These are phyloP conservation scores for Salicornia ramosissima DNA, from an alignment of 148 eudicot genomes.

Conservation along the genomic window DNA sequence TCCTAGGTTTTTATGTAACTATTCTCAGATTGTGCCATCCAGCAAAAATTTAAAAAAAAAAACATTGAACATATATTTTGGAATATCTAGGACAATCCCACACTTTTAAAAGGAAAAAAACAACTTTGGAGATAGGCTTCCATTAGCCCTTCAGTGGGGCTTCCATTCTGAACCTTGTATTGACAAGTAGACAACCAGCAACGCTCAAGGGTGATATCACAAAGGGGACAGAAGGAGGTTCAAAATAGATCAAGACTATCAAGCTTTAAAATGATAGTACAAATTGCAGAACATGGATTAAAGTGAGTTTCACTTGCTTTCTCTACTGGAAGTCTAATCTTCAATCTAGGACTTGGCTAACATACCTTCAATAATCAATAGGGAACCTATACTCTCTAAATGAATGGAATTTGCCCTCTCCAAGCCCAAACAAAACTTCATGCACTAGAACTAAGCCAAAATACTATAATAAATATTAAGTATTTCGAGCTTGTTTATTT, in stretches of 20 bases:
- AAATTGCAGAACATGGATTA: neutral
- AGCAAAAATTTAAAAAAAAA: too few species aligned
- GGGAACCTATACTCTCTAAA: neutral
- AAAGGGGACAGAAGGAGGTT: neutral
- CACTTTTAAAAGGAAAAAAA: neutral
- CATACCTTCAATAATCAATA: neutral
- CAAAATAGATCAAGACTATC: neutral
- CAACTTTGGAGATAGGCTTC: neutral
- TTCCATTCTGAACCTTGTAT: neutral
- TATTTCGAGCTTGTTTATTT: neutral
- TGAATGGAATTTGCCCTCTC: neutral
- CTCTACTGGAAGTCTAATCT: too few species aligned
- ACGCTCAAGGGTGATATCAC: neutral
- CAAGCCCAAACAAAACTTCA: neutral
- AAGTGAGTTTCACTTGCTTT: neutral
- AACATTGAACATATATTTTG: neutral
- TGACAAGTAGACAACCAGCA: neutral
- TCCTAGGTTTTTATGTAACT: neutral
- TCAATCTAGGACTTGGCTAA: neutral
- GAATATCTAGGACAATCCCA: neutral
- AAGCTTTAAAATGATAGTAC: neutral
- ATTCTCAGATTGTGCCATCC: neutral
- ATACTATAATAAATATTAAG: neutral
- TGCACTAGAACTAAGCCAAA: neutral
- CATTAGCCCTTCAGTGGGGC: neutral